A percentile compares a stretch with the other conserved stretches of the same genome.
These are phyloP conservation scores for Fomitopsis schrenkii DNA, from an alignment of 1,284 basidiomycete genomes.

Conservation along the genomic window DNA sequence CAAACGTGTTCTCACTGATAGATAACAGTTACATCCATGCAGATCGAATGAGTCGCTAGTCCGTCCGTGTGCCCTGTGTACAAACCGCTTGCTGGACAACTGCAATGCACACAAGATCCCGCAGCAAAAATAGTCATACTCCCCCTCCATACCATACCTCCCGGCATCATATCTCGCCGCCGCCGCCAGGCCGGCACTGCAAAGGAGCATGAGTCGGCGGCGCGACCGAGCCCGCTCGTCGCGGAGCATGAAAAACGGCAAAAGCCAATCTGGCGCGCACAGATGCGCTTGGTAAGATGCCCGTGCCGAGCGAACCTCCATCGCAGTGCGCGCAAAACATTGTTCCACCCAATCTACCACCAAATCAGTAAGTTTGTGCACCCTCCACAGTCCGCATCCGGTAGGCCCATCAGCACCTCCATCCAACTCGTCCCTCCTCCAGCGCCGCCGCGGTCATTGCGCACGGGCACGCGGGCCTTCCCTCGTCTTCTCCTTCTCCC, in stretches of 20 bases:
- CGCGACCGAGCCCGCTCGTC: not conserved
- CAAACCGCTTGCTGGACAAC: not conserved
- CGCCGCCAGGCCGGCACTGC: not conserved
- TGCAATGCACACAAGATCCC: not conserved
- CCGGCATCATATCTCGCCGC: not conserved
- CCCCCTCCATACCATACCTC: not conserved
- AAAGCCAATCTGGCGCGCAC: conserved; percentile 25
- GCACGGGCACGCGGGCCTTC: not conserved
- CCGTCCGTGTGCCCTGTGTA: not conserved
- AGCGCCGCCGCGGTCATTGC: not conserved
- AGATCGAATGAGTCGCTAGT: not conserved
- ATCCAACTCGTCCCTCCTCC: not conserved
- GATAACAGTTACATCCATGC: not conserved
- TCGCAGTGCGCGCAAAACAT: not conserved
- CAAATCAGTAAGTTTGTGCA: too few relatives aligned
- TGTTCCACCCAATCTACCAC: not conserved
- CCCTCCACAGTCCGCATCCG: not conserved
- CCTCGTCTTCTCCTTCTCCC: not conserved
- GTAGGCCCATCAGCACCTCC: not conserved
- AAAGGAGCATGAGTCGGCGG: not conserved
- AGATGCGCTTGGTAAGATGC: not conserved
- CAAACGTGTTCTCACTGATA: not conserved
- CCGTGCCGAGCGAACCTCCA: not conserved
- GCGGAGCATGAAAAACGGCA: conserved; percentile 11
- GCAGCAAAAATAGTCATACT: not conserved